Evolutionary conservation across 2,329 filamentous ascomycete species (phyloP).

Genomic region (Aureobasidium zeae): DNA sequence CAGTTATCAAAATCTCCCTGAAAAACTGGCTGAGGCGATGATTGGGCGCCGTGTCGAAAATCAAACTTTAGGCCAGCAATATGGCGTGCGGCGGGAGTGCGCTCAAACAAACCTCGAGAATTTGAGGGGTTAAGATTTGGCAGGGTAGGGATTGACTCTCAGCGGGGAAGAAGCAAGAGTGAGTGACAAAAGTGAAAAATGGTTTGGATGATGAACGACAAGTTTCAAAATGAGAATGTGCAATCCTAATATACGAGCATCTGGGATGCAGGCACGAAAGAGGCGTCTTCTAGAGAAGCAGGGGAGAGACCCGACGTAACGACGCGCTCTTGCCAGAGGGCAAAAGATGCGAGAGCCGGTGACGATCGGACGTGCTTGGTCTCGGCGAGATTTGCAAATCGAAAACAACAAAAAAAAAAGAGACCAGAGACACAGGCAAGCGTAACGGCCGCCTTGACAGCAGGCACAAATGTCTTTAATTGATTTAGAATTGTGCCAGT

Average conservation of each 20-base stretch:
- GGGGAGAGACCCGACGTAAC: constrained; percentile 2
- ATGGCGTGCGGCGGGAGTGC: constrained; percentile 16
- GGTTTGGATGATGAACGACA: no score
- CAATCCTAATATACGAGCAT: constrained; percentile 4
- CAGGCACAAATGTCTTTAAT: constrained; percentile 17
- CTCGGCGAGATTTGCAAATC: constrained; percentile 13
- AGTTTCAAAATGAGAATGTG: no score
- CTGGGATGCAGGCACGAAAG: background rate
- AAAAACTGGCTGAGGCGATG: constrained; percentile 3
- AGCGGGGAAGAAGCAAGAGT: constrained; percentile 14
- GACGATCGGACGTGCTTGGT: constrained; percentile 14
- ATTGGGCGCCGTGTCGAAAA: constrained; percentile 6
- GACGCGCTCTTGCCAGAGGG: constrained; percentile 4
- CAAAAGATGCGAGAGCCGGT: constrained; percentile 9
- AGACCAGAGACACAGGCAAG: constrained; percentile 14
- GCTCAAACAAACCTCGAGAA: constrained; percentile 5
- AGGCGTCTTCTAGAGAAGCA: constrained; percentile 6
- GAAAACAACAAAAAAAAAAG: background rate
- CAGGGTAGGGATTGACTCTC: constrained; percentile 11
- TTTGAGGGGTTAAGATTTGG: constrained; percentile 15
- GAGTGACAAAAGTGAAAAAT: constrained; percentile 8
- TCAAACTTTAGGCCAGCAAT: constrained; percentile 13
- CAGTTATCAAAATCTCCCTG: background rate
- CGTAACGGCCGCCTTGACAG: constrained; percentile 13
- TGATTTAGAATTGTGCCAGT: constrained; percentile 16